Base-by-base conservation (phyloP, 768 basidiomycete genomes). In the Pleurotus djamor region DNA sequence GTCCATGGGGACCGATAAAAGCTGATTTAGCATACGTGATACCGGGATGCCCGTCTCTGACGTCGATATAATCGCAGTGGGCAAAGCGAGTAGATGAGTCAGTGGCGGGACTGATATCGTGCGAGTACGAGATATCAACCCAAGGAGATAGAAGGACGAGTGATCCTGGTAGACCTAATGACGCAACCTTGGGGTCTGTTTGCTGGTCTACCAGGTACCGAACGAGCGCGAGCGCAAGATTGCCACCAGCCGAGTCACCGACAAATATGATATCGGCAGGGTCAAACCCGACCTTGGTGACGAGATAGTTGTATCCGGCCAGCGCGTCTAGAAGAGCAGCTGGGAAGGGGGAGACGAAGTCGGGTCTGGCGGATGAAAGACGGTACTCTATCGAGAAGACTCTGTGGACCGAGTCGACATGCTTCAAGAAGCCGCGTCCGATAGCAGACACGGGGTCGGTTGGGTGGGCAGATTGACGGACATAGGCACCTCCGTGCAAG, bases 241-340 rank as follows among this genome's bases (percentile, higher is more conserved):
- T 89, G 4, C 79, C 92, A 2, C 92, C 91, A 0, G 91, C 89
- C 1, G 88, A 92, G 67, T 94, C 91, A 2, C 91, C 92, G 16
- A 76, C 76, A 17, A 92, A 52, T 57, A 90, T 77, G 65, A 94
- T 86, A 64, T 89, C 73, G 14, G 74, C 68, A 0, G 89, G 82
- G 1, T 75, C 62, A 67, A 90, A 86, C 0, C 84, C 82, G 32
- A 87, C 72, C 7, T 66, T 72, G 51, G 81, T 74, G 38, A 88
- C 76, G 17, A 92, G 85, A 68, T 92, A 87, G 48, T 79, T 72
- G 69, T 92, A 94, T 5, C 87, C 91, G 1, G 88, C 82, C 8
- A 93, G 71, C 2, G 84, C 85, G 66, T 94, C 91, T 12, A 94
- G 72, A 0, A 94, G 76, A 16, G 88, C 88, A 0, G 87, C 77